Percentiles rank a stretch among this genome's conserved stretches.
Conservation (phyloP, 2,329 filamentous ascomycete species). For the Trichocomaceae sp. region DNA sequence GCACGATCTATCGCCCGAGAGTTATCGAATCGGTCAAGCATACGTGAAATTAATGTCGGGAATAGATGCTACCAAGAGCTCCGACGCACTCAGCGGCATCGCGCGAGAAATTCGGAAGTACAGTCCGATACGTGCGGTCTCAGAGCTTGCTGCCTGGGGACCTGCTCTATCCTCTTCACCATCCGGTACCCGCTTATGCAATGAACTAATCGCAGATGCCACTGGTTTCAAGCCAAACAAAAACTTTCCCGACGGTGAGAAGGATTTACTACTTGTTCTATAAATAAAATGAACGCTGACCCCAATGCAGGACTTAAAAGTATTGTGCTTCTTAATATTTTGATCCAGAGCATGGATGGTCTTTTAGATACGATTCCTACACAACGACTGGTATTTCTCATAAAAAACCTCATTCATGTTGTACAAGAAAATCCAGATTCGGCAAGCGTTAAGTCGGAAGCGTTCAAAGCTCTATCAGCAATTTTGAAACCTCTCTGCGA, state of each 20-base stretch:
- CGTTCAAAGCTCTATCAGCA: conserved; percentile 40
- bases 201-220: conserved; percentile 55
- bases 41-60: conserved; percentile 36
- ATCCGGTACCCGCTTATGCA: conserved; percentile 48
- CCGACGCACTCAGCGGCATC: conserved; percentile 28
- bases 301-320: conserved; percentile 38
- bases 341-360: conserved; percentile 45
- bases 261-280: background rate
- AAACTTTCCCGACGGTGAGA: conserved; percentile 38
- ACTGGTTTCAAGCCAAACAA: conserved; percentile 47
- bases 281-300: conserved; percentile 13
- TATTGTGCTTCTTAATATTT: conserved; percentile 49
- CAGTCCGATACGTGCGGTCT: conserved; percentile 43
- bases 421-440: conserved; percentile 54
- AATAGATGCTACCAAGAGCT: conserved; percentile 22
- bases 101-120: conserved; percentile 31
- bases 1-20: conserved; percentile 24
- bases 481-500: conserved; percentile 69
- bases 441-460: conserved; percentile 31
- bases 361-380: conserved; percentile 44
- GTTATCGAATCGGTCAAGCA: conserved; percentile 36
- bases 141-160: conserved; percentile 44
- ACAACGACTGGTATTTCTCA: conserved; percentile 72
- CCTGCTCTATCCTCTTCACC: conserved; percentile 44
- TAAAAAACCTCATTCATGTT: conserved; percentile 70